Conservation (phyloP, 106 monocot genomes). For the Dendrobium huoshanense region DNA sequence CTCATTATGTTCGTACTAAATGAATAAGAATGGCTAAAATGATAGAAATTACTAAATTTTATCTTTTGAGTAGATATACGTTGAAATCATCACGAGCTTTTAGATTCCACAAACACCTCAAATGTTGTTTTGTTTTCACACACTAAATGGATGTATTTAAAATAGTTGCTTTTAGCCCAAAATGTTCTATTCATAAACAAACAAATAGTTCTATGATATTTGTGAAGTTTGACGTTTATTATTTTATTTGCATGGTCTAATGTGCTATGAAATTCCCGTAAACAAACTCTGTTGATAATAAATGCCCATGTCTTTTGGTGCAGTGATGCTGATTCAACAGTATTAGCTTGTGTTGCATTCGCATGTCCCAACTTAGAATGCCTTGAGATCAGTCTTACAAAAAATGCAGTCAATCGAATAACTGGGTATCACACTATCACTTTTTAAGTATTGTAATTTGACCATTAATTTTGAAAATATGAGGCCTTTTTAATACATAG, state of each 20-base stretch:
- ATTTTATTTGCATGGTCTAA: not conserved
- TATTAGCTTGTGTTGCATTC: conserved; percentile 89
- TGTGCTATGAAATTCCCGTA: not conserved
- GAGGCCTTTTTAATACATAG: not conserved
- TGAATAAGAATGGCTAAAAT: not conserved
- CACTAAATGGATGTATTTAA: not conserved
- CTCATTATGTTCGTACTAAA: not conserved
- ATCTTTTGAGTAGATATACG: not conserved
- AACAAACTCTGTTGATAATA: not conserved
- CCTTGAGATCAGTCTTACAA: conserved; percentile 57
- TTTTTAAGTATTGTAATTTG: not conserved
- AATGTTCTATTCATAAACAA: not conserved
- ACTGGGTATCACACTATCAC: conserved; percentile 48
- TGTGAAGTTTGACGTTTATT: not conserved
- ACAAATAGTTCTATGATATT: not conserved
- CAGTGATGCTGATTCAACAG: conserved; percentile 83
- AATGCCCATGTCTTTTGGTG: conserved; percentile 16
- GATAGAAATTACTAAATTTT: not conserved
- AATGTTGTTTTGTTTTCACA: not conserved
- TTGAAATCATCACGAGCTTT: not conserved
- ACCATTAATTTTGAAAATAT: not conserved
- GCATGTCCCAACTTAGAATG: conserved; percentile 79
- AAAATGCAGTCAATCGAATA: conserved; percentile 59
- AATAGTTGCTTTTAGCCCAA: not conserved
- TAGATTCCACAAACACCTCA: not conserved